These are phyloP conservation scores for Fraxinus angustifolia DNA, from an alignment of 305 asterid genomes.

Conservation along the genomic window DNA sequence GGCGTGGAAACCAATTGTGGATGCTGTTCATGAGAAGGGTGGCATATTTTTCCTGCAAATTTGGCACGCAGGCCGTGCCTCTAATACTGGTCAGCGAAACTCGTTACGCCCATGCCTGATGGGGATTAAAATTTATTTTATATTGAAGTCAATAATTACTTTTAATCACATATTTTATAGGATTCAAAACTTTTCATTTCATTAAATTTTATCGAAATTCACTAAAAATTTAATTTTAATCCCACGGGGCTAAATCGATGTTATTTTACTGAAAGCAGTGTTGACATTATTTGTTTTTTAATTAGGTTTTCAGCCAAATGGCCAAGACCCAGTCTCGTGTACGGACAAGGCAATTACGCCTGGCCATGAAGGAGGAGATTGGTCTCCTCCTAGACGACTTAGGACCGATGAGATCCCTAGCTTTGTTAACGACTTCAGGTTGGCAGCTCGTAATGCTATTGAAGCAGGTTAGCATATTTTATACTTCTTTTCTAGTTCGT, in stretches of 20 bases:
- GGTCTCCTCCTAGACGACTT: slow-evolving; percentile 37
- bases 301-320: slow-evolving; percentile 30
- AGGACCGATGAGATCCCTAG: slow-evolving; percentile 28
- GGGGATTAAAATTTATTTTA: too few species aligned
- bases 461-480: slow-evolving; percentile 29
- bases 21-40: slow-evolving; percentile 31
- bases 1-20: slow-evolving; percentile 34
- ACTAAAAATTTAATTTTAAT: too few species aligned
- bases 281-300: background rate
- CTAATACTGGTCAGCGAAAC: slow-evolving; percentile 9
- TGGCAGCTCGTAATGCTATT: slow-evolving; percentile 39
- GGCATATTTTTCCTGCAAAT: slow-evolving; percentile 26
- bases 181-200: too few species aligned
- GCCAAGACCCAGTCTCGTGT: slow-evolving; percentile 29
- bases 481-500: too few species aligned
- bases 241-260: background rate
- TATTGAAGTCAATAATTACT: too few species aligned
- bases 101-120: background rate
- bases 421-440: slow-evolving; percentile 26
- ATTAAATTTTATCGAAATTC: too few species aligned
- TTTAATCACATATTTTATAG: too few species aligned
- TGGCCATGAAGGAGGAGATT: slow-evolving; percentile 20
- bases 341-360: slow-evolving; percentile 29
- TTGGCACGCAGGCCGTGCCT: slow-evolving; percentile 32
- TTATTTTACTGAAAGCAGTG: background rate